Evolutionary conservation across 1,139 yeast species (phyloP).

Genomic region (Nakaseomyces nivariensis): DNA sequence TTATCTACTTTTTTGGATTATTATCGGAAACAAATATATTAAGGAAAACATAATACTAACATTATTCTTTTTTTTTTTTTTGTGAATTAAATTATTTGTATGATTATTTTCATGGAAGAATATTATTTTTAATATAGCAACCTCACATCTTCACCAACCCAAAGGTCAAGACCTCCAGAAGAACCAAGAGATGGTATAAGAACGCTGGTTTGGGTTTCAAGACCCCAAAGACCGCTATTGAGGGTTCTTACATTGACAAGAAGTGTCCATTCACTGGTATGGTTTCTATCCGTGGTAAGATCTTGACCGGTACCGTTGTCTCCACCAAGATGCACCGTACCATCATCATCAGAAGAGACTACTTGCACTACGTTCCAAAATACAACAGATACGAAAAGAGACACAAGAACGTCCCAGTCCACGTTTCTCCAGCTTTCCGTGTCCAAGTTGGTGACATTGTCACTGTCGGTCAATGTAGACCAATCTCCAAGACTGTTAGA

Average conservation of each 20-base stretch:
- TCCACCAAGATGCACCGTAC: conserved; percentile 99
- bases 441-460: conserved; percentile 98
- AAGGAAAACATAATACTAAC: no score
- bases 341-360: conserved; percentile 98
- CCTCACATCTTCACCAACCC: conserved; percentile 99
- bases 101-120: not conserved
- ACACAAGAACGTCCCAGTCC: conserved; percentile 99
- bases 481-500: conserved; percentile 99
- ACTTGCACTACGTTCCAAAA: conserved; percentile 99
- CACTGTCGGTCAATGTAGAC: conserved; percentile 99
- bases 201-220: conserved; percentile 99
- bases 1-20: no score
- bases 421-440: conserved; percentile 99
- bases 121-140: conserved; percentile 48
- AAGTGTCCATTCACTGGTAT: conserved; percentile 98
- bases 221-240: conserved; percentile 98
- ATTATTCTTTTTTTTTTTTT: no score
- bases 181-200: conserved; percentile 99
- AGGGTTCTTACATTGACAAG: conserved; percentile 99
- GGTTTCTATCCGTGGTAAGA: conserved; percentile 98
- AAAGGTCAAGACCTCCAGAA: conserved; percentile 97
- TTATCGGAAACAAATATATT: no score
- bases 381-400: conserved; percentile 99
- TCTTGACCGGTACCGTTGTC: conserved; percentile 96
- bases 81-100: no score